These are phyloP conservation scores for Plasmodium chabaudi DNA, from an alignment of 169 alveolate genomes.

Conservation along the genomic window DNA sequence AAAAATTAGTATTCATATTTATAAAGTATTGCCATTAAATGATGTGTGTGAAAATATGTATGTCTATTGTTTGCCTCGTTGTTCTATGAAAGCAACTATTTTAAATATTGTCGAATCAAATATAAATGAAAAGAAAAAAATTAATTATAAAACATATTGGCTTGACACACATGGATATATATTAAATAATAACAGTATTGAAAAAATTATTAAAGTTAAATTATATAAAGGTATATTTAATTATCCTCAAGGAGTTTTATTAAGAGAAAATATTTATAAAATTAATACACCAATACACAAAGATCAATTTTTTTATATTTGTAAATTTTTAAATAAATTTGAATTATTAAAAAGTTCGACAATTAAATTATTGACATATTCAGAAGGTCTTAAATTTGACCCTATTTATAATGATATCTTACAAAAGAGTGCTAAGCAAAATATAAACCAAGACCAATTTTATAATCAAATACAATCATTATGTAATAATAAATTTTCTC, in stretches of 20 bases:
- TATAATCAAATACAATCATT: conserved; percentile 4
- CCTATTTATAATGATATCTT: conserved; percentile 5
- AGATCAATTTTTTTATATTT: conserved; percentile 34
- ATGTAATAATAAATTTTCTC: conserved; percentile 30
- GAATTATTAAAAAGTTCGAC: conserved; percentile 1
- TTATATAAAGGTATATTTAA: conserved; percentile 62
- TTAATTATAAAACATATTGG: conserved; percentile 54
- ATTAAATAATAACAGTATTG: conserved; percentile 18
- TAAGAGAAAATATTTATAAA: conserved; percentile 60
- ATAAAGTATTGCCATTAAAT: conserved; percentile 35
- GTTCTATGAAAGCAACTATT: conserved; percentile 65
- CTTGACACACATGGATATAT: conserved; percentile 58
- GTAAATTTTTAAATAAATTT: conserved; percentile 19
- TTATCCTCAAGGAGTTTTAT: conserved; percentile 54
- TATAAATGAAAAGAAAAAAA: conserved; percentile 10
- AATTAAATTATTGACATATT: conserved; percentile 13
- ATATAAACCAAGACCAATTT: conserved; percentile 1
- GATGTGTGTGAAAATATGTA: conserved; percentile 35
- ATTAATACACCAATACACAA: conserved; percentile 26
- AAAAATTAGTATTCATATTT: conserved; percentile 36
- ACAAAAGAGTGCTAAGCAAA: neutral
- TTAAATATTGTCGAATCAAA: conserved; percentile 2
- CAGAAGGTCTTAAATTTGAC: conserved; percentile 14
- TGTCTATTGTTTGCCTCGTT: conserved; percentile 62
- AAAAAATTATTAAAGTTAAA: conserved; percentile 45